Conservation (phyloP, 1,284 basidiomycete genomes). For the Irpex sp. region DNA sequence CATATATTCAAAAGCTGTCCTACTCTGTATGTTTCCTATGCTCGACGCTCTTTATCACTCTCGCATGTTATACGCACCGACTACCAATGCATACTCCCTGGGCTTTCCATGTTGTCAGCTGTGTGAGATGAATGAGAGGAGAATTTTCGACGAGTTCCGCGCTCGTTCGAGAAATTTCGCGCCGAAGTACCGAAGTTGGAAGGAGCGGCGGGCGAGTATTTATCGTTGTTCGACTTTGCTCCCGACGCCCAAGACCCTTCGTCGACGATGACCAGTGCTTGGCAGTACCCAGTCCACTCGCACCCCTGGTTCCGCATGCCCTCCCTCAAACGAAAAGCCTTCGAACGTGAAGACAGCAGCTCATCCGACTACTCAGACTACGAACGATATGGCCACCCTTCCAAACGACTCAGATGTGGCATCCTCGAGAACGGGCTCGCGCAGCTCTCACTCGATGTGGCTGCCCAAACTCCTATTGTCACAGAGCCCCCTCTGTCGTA, state of each 20-base stretch:
- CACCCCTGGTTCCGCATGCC: conserved; percentile 56
- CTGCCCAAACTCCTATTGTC: background rate
- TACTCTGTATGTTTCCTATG: conserved; percentile 7
- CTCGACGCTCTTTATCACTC: conserved; percentile 1
- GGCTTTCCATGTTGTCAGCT: background rate
- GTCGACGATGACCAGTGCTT: conserved; percentile 25
- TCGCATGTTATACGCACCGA: conserved; percentile 4
- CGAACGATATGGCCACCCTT: conserved; percentile 21
- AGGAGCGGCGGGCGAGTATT: background rate
- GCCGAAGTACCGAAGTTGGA: background rate
- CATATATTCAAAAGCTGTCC: background rate
- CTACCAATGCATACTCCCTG: background rate
- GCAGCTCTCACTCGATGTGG: conserved; percentile 39
- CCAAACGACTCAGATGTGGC: conserved; percentile 47
- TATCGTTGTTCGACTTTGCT: background rate
- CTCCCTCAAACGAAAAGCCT: conserved; percentile 46
- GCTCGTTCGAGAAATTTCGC: conserved; percentile 8
- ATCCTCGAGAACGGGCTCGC: conserved; percentile 58
- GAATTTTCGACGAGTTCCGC: background rate
- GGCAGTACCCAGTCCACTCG: conserved; percentile 31
- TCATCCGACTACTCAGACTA: conserved; percentile 6
- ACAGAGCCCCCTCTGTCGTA: background rate
- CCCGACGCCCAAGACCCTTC: background rate
- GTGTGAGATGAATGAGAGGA: background rate
- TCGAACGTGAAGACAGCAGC: conserved; percentile 16